Base-by-base conservation (phyloP, 2,329 filamentous ascomycete species). In the Trichothecium roseum region DNA sequence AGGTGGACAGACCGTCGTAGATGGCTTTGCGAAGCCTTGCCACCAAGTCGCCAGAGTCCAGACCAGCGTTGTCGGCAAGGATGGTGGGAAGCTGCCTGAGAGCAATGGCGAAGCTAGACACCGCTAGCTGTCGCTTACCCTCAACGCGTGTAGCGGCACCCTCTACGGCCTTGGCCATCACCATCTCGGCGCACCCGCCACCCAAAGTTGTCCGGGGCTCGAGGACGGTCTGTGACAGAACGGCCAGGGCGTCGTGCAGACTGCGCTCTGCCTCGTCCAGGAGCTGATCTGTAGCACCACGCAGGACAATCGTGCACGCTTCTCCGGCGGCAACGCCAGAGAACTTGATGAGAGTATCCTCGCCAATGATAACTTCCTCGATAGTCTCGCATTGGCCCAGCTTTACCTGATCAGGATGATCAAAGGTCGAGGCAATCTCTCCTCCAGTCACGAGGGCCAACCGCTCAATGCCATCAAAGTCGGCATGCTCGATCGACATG, bases 111-210 rank as follows among this genome's bases (percentile, higher is more conserved):
- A 96, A 98, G 4, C 85, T 77, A 43, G 88, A 81, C 15, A 96
- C 89, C 3, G 91, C 91, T 52, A 95, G 72, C 49, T 94, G 88
- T 62, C 91, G 89, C 78, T 98, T 98, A 57, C 91, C 91, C 47
- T 91, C 87, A 7, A 94, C 84, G 51, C 94, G 89, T 42, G 93
- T 88, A 16, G 88, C 88, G 5, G 86, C 86, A 41, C 83, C 84
- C 55, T 95, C 89, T 16, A 98, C 91, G 7, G 91, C 91, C 71
- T 95, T 94, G 45, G 89, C 85, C 91, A 98, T 98, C 48, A 94
- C 68, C 89, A 96, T 96, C 74, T 98, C 91, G 4, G 89, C 88
- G 54, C 87, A 96, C 18, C 91, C 91, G 54, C 91, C 91, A 36
- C 91, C 91, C 3, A 98, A 78, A 1, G 91, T 96, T 29, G 88